These are phyloP conservation scores for Ophiosphaerella narmari DNA, from an alignment of 2,329 filamentous ascomycete genomes.

Conservation along the genomic window DNA sequence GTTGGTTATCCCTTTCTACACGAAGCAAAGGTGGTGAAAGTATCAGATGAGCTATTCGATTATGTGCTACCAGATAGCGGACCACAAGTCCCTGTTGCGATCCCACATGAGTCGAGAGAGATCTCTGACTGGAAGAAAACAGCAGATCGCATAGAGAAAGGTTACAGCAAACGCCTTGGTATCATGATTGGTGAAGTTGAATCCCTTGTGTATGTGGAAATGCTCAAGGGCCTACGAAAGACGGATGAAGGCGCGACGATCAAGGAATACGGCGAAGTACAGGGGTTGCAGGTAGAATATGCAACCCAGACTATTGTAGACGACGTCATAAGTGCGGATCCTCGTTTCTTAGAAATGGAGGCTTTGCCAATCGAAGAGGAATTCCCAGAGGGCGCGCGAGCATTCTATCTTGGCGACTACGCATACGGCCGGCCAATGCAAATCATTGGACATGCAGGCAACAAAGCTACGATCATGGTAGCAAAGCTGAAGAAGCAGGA, in stretches of 20 bases:
- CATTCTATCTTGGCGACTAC: slow-evolving; percentile 93
- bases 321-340: slow-evolving; percentile 85
- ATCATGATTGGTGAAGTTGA: slow-evolving; percentile 87
- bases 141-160: slow-evolving; percentile 78
- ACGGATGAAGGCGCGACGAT: slow-evolving; percentile 87
- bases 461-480: slow-evolving; percentile 80
- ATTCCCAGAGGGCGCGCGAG: slow-evolving; percentile 79
- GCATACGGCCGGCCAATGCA: slow-evolving; percentile 91
- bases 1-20: slow-evolving; percentile 95
- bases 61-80: slow-evolving; percentile 74
- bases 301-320: slow-evolving; percentile 92
- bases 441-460: slow-evolving; percentile 72
- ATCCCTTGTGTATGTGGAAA: slow-evolving; percentile 87
- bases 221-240: slow-evolving; percentile 88
- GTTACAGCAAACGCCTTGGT: slow-evolving; percentile 88
- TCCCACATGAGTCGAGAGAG: slow-evolving; percentile 74
- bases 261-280: slow-evolving; percentile 88
- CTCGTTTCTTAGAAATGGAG: slow-evolving; percentile 86
- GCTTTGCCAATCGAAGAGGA: slow-evolving; percentile 91
- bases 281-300: slow-evolving; percentile 85
- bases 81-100: slow-evolving; percentile 64
- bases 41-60: slow-evolving; percentile 92
- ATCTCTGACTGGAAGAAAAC: slow-evolving; percentile 86
- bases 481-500: slow-evolving; percentile 74
- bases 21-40: slow-evolving; percentile 85